Evolutionary conservation across 257 asterid species (phyloP), one percentile per base, ranked within the genome.

Genomic region (Solanum pinnatisectum): DNA sequence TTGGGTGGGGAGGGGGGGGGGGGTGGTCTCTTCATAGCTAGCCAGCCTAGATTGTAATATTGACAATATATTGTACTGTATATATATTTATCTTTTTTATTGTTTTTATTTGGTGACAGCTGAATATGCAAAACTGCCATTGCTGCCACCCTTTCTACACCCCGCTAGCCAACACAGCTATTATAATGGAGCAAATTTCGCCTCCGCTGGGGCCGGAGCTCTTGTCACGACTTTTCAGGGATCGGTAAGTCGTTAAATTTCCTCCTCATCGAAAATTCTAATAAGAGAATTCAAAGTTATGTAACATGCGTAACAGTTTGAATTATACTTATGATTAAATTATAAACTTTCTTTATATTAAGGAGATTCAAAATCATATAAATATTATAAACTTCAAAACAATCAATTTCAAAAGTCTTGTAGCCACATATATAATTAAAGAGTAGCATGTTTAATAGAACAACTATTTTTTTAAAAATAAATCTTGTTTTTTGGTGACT

Each of bases 171-270:
- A 90, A 5, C 59, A 89, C 3, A 68, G 52, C 14, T 85, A 60
- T 87, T 78, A 88, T 84, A 46, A 88, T 83, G 97, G 98, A n/a
- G 92, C 84, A 27, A 95, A 92, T 85, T 95, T 95, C 79, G 98
- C 98, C 23, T 95, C 98, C 13, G 94, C 93, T 40, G 98, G 97
- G 35, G 98, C 95, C 4, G 98, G 98, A 86, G 97, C 91, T 84
- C 84, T 95, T 84, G 84, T 89, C 27, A 90, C 89, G 11, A 95
- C 98, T 52, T 93, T 92, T 76, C 84, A 73, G 27, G 97, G 98
- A 83, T 46, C 76, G 92, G 98, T 95, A 92, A 27, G 35, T 83
- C 20, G 2, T 25, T 40, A 7, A 36, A 36, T 20, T 33, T 72
- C 2, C 7, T 5, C 15, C 4, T 72, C 14, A 1, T 33, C 22